Base-by-base conservation (phyloP, 208 protist species). In the Wallacemonas sp. region DNA sequence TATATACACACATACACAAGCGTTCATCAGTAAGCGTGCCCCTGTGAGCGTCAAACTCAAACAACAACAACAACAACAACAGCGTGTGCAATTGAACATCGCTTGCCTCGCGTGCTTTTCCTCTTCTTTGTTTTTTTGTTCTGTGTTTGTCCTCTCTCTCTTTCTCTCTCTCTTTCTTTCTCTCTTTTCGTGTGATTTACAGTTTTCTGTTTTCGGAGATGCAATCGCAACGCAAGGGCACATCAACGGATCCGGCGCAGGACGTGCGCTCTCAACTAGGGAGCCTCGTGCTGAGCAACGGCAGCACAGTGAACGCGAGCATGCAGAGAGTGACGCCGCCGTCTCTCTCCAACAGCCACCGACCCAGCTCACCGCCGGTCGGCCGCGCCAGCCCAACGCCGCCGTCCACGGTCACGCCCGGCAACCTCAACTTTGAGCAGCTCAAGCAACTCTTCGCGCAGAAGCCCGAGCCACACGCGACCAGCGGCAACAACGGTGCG, bases 221-320 rank as follows among this genome's bases (percentile, higher is more conserved):
- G 43, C 3, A 21, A 19, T 41, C 24, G 0, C 38, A 65, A 34
- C 6, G 26, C 4, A 65, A 65, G 14, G 32, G 30, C 17, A 24
- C 26, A 24, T 34, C 38, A 6, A 11, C 36, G 23, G 34, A 60
- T 24, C 30, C 26, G 4, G 39, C 29, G 34, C 16, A 55, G 44
- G 60, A 72, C 58, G 56, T 87, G 12, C 47, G 77, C 33, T 68
- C 41, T 12, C 78, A 84, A 56, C 74, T 87, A 27, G 71, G 73
- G 5, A 63, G 70, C 24, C 71, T 87, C 41, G 68, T 71, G 9
- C 72, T 87, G 16, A 82, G 74, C 43, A 72, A 84, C 48, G 81
- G 81, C 48, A 62, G 54, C 9, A 62, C 64, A 21, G 77, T 70
- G 9, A 70, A 68, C 29, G 62, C 41, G 11, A 70, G 69, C 14